Evolutionary conservation across 805 yeast species (phyloP), one percentile per base, ranked within the genome.

Genomic region (Monosporozyma siamensis): DNA sequence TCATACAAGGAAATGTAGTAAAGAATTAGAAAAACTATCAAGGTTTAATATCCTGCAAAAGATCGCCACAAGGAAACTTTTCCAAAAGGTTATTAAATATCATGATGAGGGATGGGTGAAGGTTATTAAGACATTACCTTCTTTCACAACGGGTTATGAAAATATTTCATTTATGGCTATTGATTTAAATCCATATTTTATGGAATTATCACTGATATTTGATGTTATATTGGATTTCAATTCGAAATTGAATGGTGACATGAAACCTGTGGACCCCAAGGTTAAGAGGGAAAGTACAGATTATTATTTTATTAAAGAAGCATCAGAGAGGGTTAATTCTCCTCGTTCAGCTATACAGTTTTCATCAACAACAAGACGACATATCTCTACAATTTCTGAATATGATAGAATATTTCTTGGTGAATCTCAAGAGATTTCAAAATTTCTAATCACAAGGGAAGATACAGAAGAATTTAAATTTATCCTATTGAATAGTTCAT

Each of bases 11-110:
- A 45, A 44, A 34, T 56, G 61, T 35, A 60, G 52, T 38, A 47
- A 47, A 23, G 71, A 69, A 36, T 58, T 78, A 39, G 77, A 76
- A 46, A 70, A 74, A 47, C 57, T 80, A 34, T 69, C 79, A 30
- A 68, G 78, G 45, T 80, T 72, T 51, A 68, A 78, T 15, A 58
- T 77, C 24, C 63, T 79, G 35, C 86, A 80, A 52, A 78, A 76
- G 54, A 70, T 79, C 24, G 84, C 83, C 8, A 55, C 75, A 11
- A 69, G 72, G 51, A 80, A 79, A 61, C 67, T 79, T 43, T 70
- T 78, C 51, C 78, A 79, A 59, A 78, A 78, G 55, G 71, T 60
- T 15, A 35, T 54, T 23, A 52, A 56, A 41, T 54, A 51, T 44
- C 57, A 57, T 9, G 40, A 41, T 38, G 52, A 50, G 4, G 36